Evolutionary conservation across 805 yeast genomes (phyloP).

Genomic region (Lipomyces starkeyi): DNA sequence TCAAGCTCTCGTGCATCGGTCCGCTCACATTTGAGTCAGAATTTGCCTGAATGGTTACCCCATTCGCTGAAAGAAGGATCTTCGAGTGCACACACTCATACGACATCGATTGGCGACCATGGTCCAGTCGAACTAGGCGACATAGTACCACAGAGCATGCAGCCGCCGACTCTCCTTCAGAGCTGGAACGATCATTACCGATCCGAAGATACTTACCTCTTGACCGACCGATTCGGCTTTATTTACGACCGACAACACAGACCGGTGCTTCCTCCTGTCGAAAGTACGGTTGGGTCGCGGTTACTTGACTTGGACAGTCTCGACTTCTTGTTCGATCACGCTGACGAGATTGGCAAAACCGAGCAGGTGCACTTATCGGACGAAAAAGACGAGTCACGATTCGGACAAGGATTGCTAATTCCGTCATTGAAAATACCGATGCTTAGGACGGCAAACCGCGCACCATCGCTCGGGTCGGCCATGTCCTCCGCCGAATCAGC

Average conservation of each 20-base stretch:
- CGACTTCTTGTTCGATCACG: slow-evolving; percentile 27
- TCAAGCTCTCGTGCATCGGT: slow-evolving; percentile 17
- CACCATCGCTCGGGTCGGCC: background rate
- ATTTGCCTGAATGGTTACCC: slow-evolving; percentile 31
- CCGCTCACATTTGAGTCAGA: slow-evolving; percentile 19
- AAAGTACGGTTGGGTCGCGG: slow-evolving; percentile 21
- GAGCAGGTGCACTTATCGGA: slow-evolving; percentile 28
- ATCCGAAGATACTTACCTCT: slow-evolving; percentile 38
- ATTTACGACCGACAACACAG: slow-evolving; percentile 45
- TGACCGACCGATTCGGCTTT: slow-evolving; percentile 59
- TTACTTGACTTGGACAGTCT: slow-evolving; percentile 33
- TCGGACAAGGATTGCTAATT: slow-evolving; percentile 2
- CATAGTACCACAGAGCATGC: slow-evolving; percentile 43
- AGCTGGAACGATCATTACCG: slow-evolving; percentile 41
- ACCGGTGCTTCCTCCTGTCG: slow-evolving; percentile 34
- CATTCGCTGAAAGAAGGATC: slow-evolving; percentile 16
- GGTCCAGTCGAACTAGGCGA: slow-evolving; percentile 56
- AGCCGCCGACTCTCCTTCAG: slow-evolving; percentile 46
- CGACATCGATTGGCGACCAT: slow-evolving; percentile 3
- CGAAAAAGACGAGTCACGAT: background rate
- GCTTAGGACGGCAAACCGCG: background rate
- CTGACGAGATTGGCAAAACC: slow-evolving; percentile 17
- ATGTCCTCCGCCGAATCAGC: background rate
- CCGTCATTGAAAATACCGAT: background rate
- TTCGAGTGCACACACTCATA: background rate